Evolutionary conservation across 352 stramenopile genomes (phyloP).

Genomic region (Globisporangium heterothallicum): DNA sequence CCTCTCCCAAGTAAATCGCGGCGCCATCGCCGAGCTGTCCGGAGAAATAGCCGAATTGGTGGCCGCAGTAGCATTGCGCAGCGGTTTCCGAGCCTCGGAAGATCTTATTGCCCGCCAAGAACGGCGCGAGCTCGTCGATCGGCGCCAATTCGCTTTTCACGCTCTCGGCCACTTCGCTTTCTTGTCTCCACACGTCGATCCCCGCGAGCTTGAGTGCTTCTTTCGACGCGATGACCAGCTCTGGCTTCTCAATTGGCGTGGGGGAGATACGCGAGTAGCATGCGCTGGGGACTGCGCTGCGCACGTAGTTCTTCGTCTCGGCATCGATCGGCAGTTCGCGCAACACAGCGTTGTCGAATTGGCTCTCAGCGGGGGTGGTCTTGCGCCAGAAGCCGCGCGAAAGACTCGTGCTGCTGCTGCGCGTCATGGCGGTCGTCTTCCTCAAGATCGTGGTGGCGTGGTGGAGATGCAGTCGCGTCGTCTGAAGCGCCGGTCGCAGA

Average conservation of each 20-base stretch:
- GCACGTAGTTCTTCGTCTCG: slow-evolving; percentile 47
- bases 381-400: slow-evolving; percentile 40
- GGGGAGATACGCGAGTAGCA: slow-evolving; percentile 63
- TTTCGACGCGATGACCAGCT: slow-evolving; percentile 51
- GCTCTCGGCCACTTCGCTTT: slow-evolving; percentile 1
- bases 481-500: slow-evolving; percentile 2
- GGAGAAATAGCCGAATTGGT: slow-evolving; percentile 91
- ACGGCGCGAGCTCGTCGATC: slow-evolving; percentile 41
- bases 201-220: slow-evolving; percentile 54
- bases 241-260: slow-evolving; percentile 48
- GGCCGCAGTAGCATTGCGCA: slow-evolving; percentile 89
- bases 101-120: slow-evolving; percentile 70
- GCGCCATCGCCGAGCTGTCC: slow-evolving; percentile 89
- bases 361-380: slow-evolving; percentile 15
- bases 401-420: slow-evolving; percentile 8
- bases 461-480: neutral
- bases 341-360: slow-evolving; percentile 62
- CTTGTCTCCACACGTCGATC: slow-evolving; percentile 30
- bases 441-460: neutral
- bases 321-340: slow-evolving; percentile 56
- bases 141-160: slow-evolving; percentile 18
- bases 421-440: neutral
- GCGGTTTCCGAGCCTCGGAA: slow-evolving; percentile 68
- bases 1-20: slow-evolving; percentile 86
- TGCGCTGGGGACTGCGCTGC: slow-evolving; percentile 36